Conservation (phyloP, 2,329 filamentous ascomycete species). For the Diaporthe vaccinii region DNA sequence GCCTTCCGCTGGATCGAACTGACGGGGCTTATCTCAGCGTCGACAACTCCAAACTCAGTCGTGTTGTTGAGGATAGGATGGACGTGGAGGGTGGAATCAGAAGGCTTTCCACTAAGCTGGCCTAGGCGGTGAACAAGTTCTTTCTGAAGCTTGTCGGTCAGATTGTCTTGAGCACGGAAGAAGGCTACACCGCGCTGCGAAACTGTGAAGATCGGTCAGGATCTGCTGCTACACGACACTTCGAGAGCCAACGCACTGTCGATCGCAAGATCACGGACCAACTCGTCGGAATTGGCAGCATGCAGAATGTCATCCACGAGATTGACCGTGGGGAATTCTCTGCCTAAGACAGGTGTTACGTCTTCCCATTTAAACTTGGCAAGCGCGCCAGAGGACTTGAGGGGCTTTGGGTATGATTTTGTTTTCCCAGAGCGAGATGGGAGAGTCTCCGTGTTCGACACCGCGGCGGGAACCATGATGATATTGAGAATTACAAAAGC, state of each 20-base stretch:
- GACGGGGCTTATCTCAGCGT: conserved; percentile 61
- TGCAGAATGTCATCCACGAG: conserved; percentile 39
- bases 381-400: conserved; percentile 36
- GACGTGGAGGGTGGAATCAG: conserved; percentile 60
- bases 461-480: not conserved
- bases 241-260: conserved; percentile 37
- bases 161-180: conserved; percentile 60
- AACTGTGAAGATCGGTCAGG: conserved; percentile 49
- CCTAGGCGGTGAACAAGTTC: conserved; percentile 61
- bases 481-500: not conserved
- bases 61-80: conserved; percentile 59
- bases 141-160: conserved; percentile 61
- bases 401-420: conserved; percentile 30
- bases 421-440: not conserved
- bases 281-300: conserved; percentile 29
- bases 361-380: conserved; percentile 36
- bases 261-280: conserved; percentile 40
- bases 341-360: conserved; percentile 38
- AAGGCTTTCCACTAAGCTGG: conserved; percentile 62
- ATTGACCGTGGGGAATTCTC: conserved; percentile 37
- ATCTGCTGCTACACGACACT: not conserved
- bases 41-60: conserved; percentile 54
- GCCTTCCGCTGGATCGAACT: conserved; percentile 55
- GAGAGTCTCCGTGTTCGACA: not conserved
- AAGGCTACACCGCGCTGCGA: conserved; percentile 66